Base-by-base conservation (phyloP, 345 rosid genomes). In the Dovyalis caffra region DNA sequence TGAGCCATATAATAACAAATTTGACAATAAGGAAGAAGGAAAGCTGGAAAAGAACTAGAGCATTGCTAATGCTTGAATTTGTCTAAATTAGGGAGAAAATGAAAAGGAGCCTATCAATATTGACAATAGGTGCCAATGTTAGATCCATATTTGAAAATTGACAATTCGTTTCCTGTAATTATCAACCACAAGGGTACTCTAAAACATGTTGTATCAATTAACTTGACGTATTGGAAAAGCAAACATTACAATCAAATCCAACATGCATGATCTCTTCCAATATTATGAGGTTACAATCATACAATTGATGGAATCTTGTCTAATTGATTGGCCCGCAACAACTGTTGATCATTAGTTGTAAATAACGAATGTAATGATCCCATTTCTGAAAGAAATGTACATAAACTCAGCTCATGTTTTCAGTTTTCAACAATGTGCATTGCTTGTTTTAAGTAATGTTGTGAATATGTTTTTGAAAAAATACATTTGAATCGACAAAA, bases 61-160 rank as follows among this genome's bases (percentile, higher is more conserved):
- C 75, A 60, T 37, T 10, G 75, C 75, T 60, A 43, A 37, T 72
- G 75, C 75, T 61, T 60, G 5, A 20, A 60, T 11, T 61, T 45
- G 56, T 29, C 62, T 0, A 69, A 9, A 14, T 68, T 28, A 7
- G 35, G 4, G 28, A 69, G 8, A 32, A 1, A 5, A 1, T 18
- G 61, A 49, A 71, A 72, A 40, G 67, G 45, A 72, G 68, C 57
- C 68, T 61, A 35, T 61, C 75, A 62, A 72, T 61, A 2, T 72
- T 61, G 58, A 72, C 57, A 61, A 60, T n/a, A 26, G 29, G 16
- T 16, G 7, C 23, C 23, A 23, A 60, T 63, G 28, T 45, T 64
- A 11, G 53, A 47, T 47, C 53, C n/a, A 57, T n/a, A n/a, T 71
- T 57, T 31, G 7, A 43, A 62, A 40, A 43, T 20, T 29, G 68